Base-by-base conservation (phyloP, 306 rosid genomes). In the Parietaria judaica region DNA sequence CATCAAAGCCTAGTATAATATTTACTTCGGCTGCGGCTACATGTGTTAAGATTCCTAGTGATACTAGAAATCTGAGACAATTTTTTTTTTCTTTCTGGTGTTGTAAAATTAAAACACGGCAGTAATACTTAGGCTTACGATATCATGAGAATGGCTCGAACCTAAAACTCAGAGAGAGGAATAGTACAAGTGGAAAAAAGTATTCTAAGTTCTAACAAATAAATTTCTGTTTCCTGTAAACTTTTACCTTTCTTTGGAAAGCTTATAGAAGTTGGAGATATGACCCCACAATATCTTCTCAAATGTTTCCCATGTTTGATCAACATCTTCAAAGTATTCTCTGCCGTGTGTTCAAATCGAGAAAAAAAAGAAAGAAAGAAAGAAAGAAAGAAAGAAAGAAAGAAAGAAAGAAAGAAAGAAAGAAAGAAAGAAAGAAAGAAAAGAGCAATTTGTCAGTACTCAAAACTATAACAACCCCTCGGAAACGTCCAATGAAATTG, bases 301-400 rank as follows among this genome's bases (percentile, higher is more conserved):
- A 84, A 92, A 92, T 68, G 83, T 84, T 78, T 92, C 98, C 98
- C 98, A 88, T 6, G 95, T 84, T 73, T 43, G 82, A 71, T 92
- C 98, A 36, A 92, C 95, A 37, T 92, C 98, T 84, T 92, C 96
- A 78, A 88, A 92, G 80, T 92, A 88, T 77, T 82, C 94, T 62
- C 98, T 92, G 74, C 47, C 36, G 59, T 61, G 69, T 50, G 70
- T 56, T 45, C 65, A 78, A 63, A 16, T 54, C 14, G 34, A 14
- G 63, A 56, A 59, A 60, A n/a, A n/a, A n/a, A n/a, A n/a, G n/a
- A n/a, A n/a, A n/a, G n/a, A n/a, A n/a, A n/a, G n/a, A n/a, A n/a
- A n/a, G n/a, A n/a, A n/a, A n/a, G n/a, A n/a, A n/a, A n/a, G n/a
- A n/a, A n/a, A n/a, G n/a, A n/a, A n/a, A n/a, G n/a, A n/a, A n/a